Conservation (phyloP, 2,329 filamentous ascomycete genomes). For the Nectriaceae sp. region DNA sequence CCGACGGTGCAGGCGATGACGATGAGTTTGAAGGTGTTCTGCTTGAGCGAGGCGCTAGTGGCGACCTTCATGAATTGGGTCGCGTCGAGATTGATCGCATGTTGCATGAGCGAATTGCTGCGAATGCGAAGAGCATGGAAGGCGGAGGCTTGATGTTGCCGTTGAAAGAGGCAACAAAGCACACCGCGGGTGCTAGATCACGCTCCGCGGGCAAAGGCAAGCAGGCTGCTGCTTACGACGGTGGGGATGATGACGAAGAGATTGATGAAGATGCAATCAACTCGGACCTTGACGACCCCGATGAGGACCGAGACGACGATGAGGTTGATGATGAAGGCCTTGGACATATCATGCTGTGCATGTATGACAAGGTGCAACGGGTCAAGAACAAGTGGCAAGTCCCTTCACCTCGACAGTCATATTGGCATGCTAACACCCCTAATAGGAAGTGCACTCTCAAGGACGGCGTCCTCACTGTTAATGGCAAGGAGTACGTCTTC, state of each 20-base stretch:
- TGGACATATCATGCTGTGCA: slow-evolving; percentile 94
- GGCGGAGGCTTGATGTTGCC: slow-evolving; percentile 77
- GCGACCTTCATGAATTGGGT: slow-evolving; percentile 56
- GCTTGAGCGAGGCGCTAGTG: slow-evolving; percentile 55
- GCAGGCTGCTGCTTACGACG: slow-evolving; percentile 59
- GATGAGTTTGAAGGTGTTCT: slow-evolving; percentile 61
- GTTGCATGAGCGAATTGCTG: slow-evolving; percentile 68
- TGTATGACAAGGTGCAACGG: slow-evolving; percentile 98
- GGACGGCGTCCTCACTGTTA: slow-evolving; percentile 91
- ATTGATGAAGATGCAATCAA: slow-evolving; percentile 96
- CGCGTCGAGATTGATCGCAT: slow-evolving; percentile 67
- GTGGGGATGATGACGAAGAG: slow-evolving; percentile 59
- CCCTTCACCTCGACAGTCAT: slow-evolving; percentile 1
- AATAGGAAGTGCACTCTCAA: slow-evolving; percentile 94
- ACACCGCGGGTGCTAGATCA: slow-evolving; percentile 17
- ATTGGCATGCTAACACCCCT: slow-evolving; percentile 13
- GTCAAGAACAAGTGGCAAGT: slow-evolving; percentile 96
- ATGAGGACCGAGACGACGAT: slow-evolving; percentile 81
- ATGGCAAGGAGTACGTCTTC: slow-evolving; percentile 95
- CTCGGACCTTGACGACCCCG: slow-evolving; percentile 93
- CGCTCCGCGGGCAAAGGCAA: slow-evolving; percentile 28
- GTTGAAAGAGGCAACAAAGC: slow-evolving; percentile 56
- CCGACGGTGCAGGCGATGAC: slow-evolving; percentile 71
- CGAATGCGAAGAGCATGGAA: slow-evolving; percentile 68
- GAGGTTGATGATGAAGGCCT: slow-evolving; percentile 85